Conservation (phyloP, 106 monocot species). For the Allium fistulosum region DNA sequence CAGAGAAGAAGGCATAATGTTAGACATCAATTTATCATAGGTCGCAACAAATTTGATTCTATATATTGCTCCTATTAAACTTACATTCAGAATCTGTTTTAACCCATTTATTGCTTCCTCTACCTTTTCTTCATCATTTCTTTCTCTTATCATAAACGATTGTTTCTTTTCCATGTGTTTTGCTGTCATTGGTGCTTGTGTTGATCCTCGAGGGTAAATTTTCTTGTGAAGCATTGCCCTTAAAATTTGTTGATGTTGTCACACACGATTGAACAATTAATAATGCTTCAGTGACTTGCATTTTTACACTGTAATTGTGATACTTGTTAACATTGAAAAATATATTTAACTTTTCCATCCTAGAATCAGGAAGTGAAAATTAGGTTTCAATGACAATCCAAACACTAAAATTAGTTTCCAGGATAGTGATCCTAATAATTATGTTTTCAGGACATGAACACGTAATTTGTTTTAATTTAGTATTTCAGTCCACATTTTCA, state of each 20-base stretch:
- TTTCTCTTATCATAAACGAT: background rate
- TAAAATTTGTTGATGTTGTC: conserved; percentile 18
- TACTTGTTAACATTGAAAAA: background rate
- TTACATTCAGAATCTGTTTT: conserved; percentile 87
- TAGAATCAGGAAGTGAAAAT: conserved; percentile 8
- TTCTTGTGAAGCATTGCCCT: conserved; percentile 58
- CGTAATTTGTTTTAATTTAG: too few relatives aligned
- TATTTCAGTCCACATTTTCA: too few relatives aligned
- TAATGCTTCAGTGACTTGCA: too few relatives aligned
- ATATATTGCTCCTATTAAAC: conserved; percentile 1
- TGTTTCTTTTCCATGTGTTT: conserved; percentile 2
- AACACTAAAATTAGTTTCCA: too few relatives aligned
- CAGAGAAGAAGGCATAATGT: background rate
- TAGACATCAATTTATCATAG: background rate
- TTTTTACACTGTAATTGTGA: too few relatives aligned
- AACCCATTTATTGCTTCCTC: conserved; percentile 53
- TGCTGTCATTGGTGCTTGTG: conserved; percentile 10
- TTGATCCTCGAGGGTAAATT: conserved; percentile 32
- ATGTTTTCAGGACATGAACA: too few relatives aligned
- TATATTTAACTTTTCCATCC: conserved; percentile 9
- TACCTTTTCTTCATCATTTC: conserved; percentile 4
- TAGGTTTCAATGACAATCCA: too few relatives aligned
- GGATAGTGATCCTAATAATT: too few relatives aligned
- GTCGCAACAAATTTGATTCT: background rate
- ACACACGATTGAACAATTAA: too few relatives aligned